Conservation (phyloP, 2,329 filamentous ascomycete species). For the Fusarium cyanostomum region DNA sequence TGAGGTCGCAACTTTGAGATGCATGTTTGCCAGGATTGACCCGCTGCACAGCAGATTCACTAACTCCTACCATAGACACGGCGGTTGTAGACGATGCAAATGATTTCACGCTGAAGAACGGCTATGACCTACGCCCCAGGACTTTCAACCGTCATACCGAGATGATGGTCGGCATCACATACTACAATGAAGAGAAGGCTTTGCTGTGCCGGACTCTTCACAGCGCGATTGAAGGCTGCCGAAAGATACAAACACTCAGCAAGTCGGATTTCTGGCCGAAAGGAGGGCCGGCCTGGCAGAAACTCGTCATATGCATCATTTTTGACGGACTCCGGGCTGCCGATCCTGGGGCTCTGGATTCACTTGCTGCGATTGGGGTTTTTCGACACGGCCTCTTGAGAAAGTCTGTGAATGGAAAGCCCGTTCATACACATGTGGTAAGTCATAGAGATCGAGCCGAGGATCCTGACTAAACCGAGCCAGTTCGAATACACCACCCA, state of each 20-base stretch:
- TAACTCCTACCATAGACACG: no score
- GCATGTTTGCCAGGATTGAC: no score
- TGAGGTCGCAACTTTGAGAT: no score
- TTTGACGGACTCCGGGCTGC: conserved; percentile 97
- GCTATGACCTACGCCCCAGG: background rate
- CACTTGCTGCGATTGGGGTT: conserved; percentile 89
- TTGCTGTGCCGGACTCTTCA: conserved; percentile 91
- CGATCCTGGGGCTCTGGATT: conserved; percentile 91
- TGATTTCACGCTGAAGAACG: background rate
- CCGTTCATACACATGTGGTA: conserved; percentile 82
- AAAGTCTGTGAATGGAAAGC: conserved; percentile 92
- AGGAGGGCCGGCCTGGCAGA: conserved; percentile 96
- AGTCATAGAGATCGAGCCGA: background rate
- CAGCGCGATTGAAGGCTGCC: conserved; percentile 97
- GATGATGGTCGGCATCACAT: conserved; percentile 93
- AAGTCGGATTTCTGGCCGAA: conserved; percentile 99
- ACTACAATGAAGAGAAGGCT: conserved; percentile 99
- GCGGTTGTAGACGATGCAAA: background rate
- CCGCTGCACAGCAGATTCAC: no score
- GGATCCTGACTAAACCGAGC: background rate
- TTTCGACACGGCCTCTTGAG: conserved; percentile 99
- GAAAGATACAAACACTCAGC: conserved; percentile 95
- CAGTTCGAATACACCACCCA: conserved; percentile 75
- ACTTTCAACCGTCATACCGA: no score
- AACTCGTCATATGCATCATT: conserved; percentile 94